Conservation (phyloP, 208 protist genomes). For the Spongospora subterranea region DNA sequence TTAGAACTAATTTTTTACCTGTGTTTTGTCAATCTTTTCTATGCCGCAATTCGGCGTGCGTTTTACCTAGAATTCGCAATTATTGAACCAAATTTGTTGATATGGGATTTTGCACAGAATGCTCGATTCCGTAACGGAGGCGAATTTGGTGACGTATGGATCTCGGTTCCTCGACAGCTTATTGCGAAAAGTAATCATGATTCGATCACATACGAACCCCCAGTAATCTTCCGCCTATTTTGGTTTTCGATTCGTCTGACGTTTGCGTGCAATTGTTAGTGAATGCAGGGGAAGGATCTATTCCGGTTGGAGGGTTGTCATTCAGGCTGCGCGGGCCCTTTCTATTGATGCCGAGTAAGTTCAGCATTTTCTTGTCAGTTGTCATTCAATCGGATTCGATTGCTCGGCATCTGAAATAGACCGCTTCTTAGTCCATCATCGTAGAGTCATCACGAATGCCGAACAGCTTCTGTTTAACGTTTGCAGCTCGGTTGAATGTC, state of each 20-base stretch:
- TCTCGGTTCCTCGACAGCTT: neutral
- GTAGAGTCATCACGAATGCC: neutral
- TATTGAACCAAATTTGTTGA: neutral
- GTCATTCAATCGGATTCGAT: neutral
- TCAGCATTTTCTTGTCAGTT: neutral
- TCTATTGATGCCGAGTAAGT: neutral
- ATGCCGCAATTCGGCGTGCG: too few species aligned
- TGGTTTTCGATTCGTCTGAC: too few species aligned
- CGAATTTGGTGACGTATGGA: neutral
- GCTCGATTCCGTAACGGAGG: neutral
- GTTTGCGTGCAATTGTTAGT: too few species aligned
- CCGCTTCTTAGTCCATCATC: too few species aligned
- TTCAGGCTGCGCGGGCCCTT: neutral
- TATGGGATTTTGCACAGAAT: neutral
- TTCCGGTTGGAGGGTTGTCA: neutral
- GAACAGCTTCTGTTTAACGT: neutral
- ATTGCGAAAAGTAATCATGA: neutral
- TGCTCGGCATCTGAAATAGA: too few species aligned
- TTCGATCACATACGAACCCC: neutral
- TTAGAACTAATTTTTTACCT: too few species aligned
- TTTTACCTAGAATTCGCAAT: neutral
- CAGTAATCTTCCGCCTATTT: too few species aligned
- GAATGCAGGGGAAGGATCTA: too few species aligned
- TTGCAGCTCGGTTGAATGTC: neutral
- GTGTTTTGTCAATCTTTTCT: too few species aligned